Evolutionary conservation across 176 grass and related monocot genomes (phyloP).

Genomic region (Ensete ventricosum): DNA sequence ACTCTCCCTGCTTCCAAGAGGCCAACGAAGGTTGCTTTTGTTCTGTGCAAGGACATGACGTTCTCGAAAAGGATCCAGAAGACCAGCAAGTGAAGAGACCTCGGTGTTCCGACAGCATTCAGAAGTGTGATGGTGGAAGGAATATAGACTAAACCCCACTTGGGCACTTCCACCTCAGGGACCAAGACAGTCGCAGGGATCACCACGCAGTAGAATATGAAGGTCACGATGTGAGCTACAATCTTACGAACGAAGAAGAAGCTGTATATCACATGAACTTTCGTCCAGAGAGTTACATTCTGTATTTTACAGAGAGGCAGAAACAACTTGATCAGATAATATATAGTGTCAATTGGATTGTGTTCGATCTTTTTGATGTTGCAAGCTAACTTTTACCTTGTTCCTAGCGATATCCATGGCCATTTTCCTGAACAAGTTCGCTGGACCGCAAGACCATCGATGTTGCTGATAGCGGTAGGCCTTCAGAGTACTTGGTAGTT

Average conservation of each 20-base stretch:
- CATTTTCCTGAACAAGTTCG: constrained; percentile 1
- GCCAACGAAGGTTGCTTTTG: neutral
- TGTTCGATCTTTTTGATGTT: neutral
- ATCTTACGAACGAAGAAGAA: constrained; percentile 5
- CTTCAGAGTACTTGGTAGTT: constrained; percentile 1
- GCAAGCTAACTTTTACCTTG: neutral
- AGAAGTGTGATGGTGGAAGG: constrained; percentile 7
- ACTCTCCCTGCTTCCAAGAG: constrained; percentile 2
- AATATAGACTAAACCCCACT: constrained; percentile 2
- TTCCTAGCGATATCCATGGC: neutral
- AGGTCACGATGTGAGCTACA: constrained; percentile 1
- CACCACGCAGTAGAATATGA: constrained; percentile 3
- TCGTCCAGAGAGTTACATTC: neutral
- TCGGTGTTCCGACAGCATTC: constrained; percentile 10
- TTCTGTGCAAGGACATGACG: constrained; percentile 7
- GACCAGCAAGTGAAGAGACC: constrained; percentile 1
- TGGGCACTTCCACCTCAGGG: constrained; percentile 7
- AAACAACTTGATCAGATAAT: too few species aligned
- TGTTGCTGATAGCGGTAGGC: constrained; percentile 6
- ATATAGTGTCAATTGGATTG: neutral
- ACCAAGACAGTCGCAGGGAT: constrained; percentile 13
- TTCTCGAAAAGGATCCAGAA: constrained; percentile 10
- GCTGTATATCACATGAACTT: constrained; percentile 6
- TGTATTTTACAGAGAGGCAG: neutral
- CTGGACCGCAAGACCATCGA: neutral